These are phyloP conservation scores for Pouteria glomerata DNA, from an alignment of 148 eudicot species.

Conservation along the genomic window DNA sequence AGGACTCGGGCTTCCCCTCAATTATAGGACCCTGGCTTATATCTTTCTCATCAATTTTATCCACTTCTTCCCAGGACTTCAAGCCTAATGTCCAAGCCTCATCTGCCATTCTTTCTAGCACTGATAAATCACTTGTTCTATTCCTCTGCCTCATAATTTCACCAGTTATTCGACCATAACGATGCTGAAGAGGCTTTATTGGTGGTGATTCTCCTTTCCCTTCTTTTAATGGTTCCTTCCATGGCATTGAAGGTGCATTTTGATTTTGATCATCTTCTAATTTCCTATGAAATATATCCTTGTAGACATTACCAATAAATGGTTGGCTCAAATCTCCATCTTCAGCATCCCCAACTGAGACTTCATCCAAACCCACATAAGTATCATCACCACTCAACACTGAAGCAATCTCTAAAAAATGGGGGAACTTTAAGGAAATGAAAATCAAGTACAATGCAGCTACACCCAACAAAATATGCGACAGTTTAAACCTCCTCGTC, in stretches of 20 bases:
- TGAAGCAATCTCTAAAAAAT: constrained; percentile 65
- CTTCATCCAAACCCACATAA: constrained; percentile 18
- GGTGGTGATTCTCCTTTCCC: constrained; percentile 18
- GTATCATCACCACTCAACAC: constrained; percentile 52
- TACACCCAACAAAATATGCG: constrained; percentile 60
- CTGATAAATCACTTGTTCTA: constrained; percentile 47
- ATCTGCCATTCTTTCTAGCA: constrained; percentile 66
- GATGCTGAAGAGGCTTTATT: constrained; percentile 35
- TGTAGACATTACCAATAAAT: constrained; percentile 28
- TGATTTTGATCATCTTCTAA: constrained; percentile 42
- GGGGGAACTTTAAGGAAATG: constrained; percentile 70
- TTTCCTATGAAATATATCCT: constrained; percentile 45
- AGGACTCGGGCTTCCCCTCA: constrained; percentile 74
- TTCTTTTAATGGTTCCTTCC: constrained; percentile 20
- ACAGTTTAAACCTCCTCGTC: constrained; percentile 57
- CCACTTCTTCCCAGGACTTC: constrained; percentile 78
- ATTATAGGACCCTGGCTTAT: constrained; percentile 35
- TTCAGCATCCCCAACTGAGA: constrained; percentile 12
- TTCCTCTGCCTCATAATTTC: constrained; percentile 37
- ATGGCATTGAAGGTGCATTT: constrained; percentile 20
- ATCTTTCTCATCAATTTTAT: constrained; percentile 30
- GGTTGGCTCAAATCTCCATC: constrained; percentile 26
- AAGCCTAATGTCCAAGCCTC: constrained; percentile 88
- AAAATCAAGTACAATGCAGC: constrained; percentile 73
- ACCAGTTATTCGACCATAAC: constrained; percentile 63